Evolutionary conservation across 2,329 filamentous ascomycete species (phyloP), one percentile per base, ranked within the genome.

Genomic region (Trichoderma guizhouense): DNA sequence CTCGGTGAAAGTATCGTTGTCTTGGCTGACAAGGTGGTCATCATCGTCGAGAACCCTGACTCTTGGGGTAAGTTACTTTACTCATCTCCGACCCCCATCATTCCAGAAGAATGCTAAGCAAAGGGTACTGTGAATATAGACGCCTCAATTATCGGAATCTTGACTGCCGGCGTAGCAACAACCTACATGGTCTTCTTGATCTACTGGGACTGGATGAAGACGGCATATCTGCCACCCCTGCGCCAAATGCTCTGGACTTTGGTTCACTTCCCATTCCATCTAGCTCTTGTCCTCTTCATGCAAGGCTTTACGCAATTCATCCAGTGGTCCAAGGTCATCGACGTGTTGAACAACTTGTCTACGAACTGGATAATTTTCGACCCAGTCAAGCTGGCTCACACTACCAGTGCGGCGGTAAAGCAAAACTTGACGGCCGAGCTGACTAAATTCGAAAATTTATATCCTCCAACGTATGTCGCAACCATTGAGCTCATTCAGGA

Each of bases 1-100:
- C 86, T 92, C 72, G 90, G 90, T 15, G 90, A 92, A 76, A 89
- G 89, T 65, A 87, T 90, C 18, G 89, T 91, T 51, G 86, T 87
- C n/a, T 82, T 91, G 8, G 80, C 81, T 1, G 80, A 82, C 71
- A 83, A 83, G 43, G 87, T 91, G 21, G 86, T 86, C 53, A 86
- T 83, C 1, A 81, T 86, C 9, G 83, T 85, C 1, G 80, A 85
- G 71, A 80, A 79, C 32, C 81, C 82, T 1, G 79, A 81, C 64
- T 75, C 78, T 4, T 85, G 79, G 84, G 82, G 79, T 83, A 79
- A 72, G 77, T 74, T 3, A 8, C 2, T 32, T 74, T 5, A 8
- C 3, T 24, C 34, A 12, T 2, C 9, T 60, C 30, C 3, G 3
- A 32, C 18, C 15, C 14, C 5, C 9, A 21, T 21, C 57, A 5